Percentiles rank a stretch among this genome's conserved stretches.
These are phyloP conservation scores for Penicillium sp. DNA, from an alignment of 2,329 filamentous ascomycete genomes.

Conservation along the genomic window DNA sequence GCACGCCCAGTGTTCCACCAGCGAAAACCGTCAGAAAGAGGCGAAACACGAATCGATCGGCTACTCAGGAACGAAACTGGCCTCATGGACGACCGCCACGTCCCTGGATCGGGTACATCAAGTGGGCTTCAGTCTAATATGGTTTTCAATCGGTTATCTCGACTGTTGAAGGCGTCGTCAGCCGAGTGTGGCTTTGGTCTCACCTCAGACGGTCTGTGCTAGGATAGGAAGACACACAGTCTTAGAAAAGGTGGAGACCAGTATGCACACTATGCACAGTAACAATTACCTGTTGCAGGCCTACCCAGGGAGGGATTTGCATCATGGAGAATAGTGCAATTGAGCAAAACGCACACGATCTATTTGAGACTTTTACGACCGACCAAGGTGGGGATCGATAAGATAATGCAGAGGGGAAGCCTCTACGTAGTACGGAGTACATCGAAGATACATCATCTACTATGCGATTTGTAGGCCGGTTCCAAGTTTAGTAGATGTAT, in stretches of 20 bases:
- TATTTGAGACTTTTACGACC: too few species aligned
- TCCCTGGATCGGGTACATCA: background rate
- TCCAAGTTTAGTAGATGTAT: constrained; percentile 9
- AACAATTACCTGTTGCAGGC: too few species aligned
- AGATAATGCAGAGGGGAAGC: constrained; percentile 6
- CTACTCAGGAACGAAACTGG: constrained; percentile 1
- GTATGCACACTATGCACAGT: too few species aligned
- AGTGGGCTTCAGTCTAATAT: background rate
- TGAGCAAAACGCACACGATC: too few species aligned
- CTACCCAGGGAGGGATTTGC: too few species aligned
- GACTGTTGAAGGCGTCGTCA: constrained; percentile 13
- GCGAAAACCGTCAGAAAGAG: background rate
- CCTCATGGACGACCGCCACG: background rate
- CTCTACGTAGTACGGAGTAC: too few species aligned
- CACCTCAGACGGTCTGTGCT: constrained; percentile 12
- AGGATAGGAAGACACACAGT: background rate
- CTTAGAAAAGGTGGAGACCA: background rate
- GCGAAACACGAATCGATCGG: background rate
- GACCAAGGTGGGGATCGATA: constrained; percentile 2
- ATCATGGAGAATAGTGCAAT: too few species aligned
- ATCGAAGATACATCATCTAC: constrained; percentile 1
- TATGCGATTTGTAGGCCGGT: background rate
- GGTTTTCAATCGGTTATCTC: background rate
- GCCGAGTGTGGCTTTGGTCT: constrained; percentile 12
- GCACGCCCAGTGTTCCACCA: background rate